Percentiles rank a stretch among this genome's conserved stretches.
Conservation (phyloP, 2,329 filamentous ascomycete genomes). For the Byssothecium circinans region DNA sequence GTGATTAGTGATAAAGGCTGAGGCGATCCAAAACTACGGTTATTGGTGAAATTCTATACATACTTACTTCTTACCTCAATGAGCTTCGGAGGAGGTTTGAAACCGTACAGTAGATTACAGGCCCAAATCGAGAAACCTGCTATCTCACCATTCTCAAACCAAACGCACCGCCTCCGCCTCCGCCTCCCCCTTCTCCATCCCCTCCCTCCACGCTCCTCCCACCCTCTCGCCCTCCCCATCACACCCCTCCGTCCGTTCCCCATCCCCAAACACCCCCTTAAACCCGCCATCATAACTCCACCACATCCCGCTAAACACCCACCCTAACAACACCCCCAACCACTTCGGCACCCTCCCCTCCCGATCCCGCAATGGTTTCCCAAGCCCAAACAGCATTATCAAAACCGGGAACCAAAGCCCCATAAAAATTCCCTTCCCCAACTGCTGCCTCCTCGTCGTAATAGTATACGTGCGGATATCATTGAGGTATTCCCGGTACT, state of each 20-base stretch:
- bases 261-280: constrained; percentile 76
- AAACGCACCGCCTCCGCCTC: no score
- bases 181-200: no score
- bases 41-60: no score
- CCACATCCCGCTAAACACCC: constrained; percentile 64
- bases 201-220: no score
- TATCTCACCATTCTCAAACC: no score
- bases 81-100: no score
- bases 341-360: constrained; percentile 70
- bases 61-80: no score
- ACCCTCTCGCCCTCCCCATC: background rate
- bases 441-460: constrained; percentile 66
- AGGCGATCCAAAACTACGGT: no score
- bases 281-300: constrained; percentile 64
- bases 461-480: constrained; percentile 69
- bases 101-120: no score
- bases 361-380: constrained; percentile 60
- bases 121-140: no score
- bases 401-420: constrained; percentile 62
- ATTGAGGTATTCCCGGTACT: constrained; percentile 75
- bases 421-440: constrained; percentile 68
- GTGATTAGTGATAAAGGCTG: no score
- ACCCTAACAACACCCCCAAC: constrained; percentile 58
- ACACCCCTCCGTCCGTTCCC: constrained; percentile 63
- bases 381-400: constrained; percentile 54